Evolutionary conservation across 257 asterid genomes (phyloP), one percentile per base, ranked within the genome.

Genomic region (Ilex asprella): DNA sequence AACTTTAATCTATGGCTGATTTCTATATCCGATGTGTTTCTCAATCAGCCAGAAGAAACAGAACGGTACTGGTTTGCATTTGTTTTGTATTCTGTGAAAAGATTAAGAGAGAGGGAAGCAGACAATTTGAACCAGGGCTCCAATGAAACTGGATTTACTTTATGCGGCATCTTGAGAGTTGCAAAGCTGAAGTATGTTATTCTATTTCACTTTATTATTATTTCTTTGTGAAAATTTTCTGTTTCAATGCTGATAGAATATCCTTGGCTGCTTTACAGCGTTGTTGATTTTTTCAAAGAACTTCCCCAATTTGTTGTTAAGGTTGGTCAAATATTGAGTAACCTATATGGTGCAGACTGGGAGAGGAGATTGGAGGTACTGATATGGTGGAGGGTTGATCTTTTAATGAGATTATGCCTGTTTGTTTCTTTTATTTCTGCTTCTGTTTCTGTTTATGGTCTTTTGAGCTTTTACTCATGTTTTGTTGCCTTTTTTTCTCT

Each of bases 31-130:
- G 10, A 58, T 39, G 69, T 56, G 58, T 70, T 59, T 44, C 54
- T 52, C 73, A 49, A 56, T 65, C 82, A 86, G 98, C 86, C 76
- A 14, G 98, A 86, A 70, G 97, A 89, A 71, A 85, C 90, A 62
- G 97, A 91, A 63, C 80, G 93, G 35, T 88, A 86, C 72, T 91
- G 94, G 97, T 88, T 91, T 75, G 90, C 88, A 0, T 88, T 81
- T 71, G 75, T 86, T 67, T 84, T 91, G 14, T 86, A 78, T 88
- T 64, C 89, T 2, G 83, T 78, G 47, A 84, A 81, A 72, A 83
- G 81, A 71, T 85, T 91, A 62, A 67, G 72, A 55, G 84, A 16
- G 67, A 61, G 47, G 39, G 78, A 75, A 62, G 65, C 41, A 6
- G 63, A 51, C 55, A 53, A 16, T 60, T n/a, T 47, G 39, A 82